Percentiles rank a stretch among this genome's conserved stretches.
phyloP scores from a whole-genome alignment of 2,329 filamentous ascomycete genomes.

The Neopestalotiopsis sp. region DNA sequence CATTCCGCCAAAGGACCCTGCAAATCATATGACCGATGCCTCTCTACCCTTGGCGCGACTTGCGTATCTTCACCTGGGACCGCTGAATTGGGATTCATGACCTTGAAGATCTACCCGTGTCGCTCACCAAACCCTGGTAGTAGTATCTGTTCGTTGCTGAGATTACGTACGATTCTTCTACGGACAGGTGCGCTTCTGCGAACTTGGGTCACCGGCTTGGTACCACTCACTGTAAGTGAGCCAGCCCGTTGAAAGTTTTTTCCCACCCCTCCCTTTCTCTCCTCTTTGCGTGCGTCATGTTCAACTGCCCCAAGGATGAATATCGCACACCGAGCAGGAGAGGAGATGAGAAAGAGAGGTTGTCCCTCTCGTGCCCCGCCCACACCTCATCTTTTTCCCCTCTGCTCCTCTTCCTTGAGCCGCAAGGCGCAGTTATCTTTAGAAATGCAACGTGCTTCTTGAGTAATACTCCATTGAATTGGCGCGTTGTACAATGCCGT shows the following conservation, averaged over 20 bases:
- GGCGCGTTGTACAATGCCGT: neutral
- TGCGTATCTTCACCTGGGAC: neutral
- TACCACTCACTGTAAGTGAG: neutral
- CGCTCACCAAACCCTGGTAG: neutral
- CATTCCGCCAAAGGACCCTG: neutral
- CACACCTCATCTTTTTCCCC: neutral
- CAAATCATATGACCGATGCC: neutral
- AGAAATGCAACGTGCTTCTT: slow-evolving; percentile 17
- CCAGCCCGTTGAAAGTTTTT: neutral
- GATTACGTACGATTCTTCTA: neutral
- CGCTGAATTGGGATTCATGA: neutral
- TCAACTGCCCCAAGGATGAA: neutral
- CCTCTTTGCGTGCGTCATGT: neutral
- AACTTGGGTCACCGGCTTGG: neutral
- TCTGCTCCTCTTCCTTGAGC: slow-evolving; percentile 7
- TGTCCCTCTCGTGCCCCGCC: neutral
- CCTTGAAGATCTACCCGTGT: neutral
- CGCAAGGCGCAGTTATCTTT: slow-evolving; percentile 15
- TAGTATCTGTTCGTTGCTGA: neutral
- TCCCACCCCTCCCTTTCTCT: neutral
- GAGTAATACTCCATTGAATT: neutral
- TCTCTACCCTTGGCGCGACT: neutral
- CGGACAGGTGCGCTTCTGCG: neutral
- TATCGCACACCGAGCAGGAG: neutral
- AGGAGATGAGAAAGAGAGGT: neutral